Conservation (phyloP, 352 stramenopile species). For the Phytophthora niederhauseri region DNA sequence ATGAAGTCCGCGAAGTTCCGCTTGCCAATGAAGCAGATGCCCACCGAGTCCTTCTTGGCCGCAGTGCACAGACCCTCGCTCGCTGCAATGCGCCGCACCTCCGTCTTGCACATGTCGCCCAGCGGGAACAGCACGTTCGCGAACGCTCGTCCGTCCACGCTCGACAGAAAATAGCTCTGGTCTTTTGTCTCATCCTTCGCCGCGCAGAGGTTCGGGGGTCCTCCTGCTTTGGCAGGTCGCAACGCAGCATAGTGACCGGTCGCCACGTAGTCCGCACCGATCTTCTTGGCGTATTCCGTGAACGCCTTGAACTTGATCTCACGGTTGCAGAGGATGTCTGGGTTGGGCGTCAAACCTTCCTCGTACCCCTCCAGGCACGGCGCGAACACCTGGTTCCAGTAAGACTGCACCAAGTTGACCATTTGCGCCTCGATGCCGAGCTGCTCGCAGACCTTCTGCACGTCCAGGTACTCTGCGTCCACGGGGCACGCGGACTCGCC, state of each 20-base stretch:
- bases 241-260: slow-evolving; percentile 97
- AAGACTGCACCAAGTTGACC: slow-evolving; percentile 94
- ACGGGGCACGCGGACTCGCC: slow-evolving; percentile 80
- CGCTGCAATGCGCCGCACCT: slow-evolving; percentile 92
- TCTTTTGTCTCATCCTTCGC: slow-evolving; percentile 93
- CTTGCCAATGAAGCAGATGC: slow-evolving; percentile 99
- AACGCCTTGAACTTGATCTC: slow-evolving; percentile 99
- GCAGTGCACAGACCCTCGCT: slow-evolving; percentile 87
- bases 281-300: slow-evolving; percentile 88
- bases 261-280: slow-evolving; percentile 92
- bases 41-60: slow-evolving; percentile 95
- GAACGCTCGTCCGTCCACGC: slow-evolving; percentile 74
- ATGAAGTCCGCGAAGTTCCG: slow-evolving; percentile 93
- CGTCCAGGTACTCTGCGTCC: slow-evolving; percentile 94
- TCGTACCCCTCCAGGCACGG: slow-evolving; percentile 94
- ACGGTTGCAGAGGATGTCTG: slow-evolving; percentile 97
- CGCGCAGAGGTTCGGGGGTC: slow-evolving; percentile 73
- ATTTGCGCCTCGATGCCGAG: slow-evolving; percentile 92
- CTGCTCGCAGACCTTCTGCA: slow-evolving; percentile 91
- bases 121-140: slow-evolving; percentile 95
- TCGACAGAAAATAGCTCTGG: slow-evolving; percentile 98
- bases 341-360: slow-evolving; percentile 91
- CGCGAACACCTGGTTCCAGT: slow-evolving; percentile 98
- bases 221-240: slow-evolving; percentile 30
- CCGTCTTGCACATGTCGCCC: slow-evolving; percentile 91